These are phyloP conservation scores for Lactarius psammicola DNA, from an alignment of 768 basidiomycete genomes.

Conservation along the genomic window DNA sequence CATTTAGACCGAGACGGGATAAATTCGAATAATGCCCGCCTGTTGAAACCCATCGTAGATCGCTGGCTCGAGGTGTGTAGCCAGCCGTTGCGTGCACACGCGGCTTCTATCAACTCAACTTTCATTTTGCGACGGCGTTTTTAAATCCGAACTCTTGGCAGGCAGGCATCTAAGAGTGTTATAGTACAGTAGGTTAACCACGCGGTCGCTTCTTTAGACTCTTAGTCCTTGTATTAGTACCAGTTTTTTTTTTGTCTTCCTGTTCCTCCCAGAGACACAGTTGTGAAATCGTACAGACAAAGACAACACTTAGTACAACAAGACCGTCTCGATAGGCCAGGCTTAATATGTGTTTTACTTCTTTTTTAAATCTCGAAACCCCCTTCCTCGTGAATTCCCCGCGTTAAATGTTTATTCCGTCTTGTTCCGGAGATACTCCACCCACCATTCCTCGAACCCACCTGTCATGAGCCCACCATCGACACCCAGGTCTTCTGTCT, in stretches of 20 bases:
- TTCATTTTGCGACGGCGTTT: background rate
- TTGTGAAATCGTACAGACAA: no score
- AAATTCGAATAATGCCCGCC: background rate
- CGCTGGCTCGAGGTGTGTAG: background rate
- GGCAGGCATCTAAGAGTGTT: background rate
- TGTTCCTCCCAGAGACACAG: background rate
- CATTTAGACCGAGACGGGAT: background rate
- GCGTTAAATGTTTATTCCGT: background rate
- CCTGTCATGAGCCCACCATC: conserved; percentile 56
- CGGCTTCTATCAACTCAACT: background rate
- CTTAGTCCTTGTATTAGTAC: background rate
- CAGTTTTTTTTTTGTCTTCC: background rate
- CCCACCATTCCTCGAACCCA: conserved; percentile 88
- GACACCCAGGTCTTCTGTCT: conserved; percentile 61
- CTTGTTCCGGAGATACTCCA: conserved; percentile 36
- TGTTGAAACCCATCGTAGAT: background rate
- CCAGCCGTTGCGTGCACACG: background rate
- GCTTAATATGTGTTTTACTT: background rate
- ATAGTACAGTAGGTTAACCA: background rate
- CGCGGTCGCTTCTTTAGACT: conserved; percentile 1
- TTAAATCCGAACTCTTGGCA: background rate
- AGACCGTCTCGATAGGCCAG: background rate
- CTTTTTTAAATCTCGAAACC: background rate
- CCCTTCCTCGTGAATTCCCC: background rate
- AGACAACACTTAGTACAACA: background rate